These are phyloP conservation scores for Parathielavia hyrcaniae DNA, from an alignment of 495 filamentous ascomycete genomes.

Conservation along the genomic window DNA sequence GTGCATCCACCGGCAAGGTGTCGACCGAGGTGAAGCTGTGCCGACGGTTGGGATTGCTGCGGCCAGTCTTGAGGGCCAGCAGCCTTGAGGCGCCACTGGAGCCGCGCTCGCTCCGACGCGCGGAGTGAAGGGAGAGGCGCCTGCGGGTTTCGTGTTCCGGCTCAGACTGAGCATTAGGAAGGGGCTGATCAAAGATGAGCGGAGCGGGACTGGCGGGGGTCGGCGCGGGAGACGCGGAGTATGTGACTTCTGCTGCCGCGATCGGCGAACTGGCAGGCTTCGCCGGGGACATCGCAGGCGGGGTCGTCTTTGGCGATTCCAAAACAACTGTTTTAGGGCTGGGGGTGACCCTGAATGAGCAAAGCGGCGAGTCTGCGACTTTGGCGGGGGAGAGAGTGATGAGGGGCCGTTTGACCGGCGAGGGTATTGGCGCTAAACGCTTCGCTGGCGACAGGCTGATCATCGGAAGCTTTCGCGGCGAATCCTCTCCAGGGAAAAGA, in stretches of 20 bases:
- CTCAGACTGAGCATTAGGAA: conserved; percentile 12
- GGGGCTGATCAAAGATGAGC: conserved; percentile 32
- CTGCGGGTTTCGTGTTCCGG: conserved; percentile 28
- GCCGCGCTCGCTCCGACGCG: conserved; percentile 27
- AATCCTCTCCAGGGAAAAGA: conserved; percentile 22
- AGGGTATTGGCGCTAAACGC: conserved; percentile 11
- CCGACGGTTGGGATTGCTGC: conserved; percentile 23
- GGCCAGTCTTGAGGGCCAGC: conserved; percentile 18
- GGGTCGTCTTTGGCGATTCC: conserved; percentile 23
- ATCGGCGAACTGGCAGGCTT: conserved; percentile 19
- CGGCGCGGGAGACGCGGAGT: not conserved
- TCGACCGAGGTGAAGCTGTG: conserved; percentile 26
- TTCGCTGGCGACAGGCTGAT: conserved; percentile 21
- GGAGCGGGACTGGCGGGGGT: conserved; percentile 14
- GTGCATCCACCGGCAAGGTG: not conserved
- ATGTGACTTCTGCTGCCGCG: not conserved
- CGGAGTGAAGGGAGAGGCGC: conserved; percentile 26
- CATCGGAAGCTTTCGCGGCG: conserved; percentile 21
- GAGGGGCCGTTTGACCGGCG: conserved; percentile 23
- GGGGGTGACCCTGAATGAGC: conserved; percentile 23
- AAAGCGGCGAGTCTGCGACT: conserved; percentile 27
- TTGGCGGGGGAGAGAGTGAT: conserved; percentile 20
- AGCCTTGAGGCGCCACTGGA: conserved; percentile 21
- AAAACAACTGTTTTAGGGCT: conserved; percentile 29
- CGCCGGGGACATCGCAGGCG: conserved; percentile 18